Evolutionary conservation across 179 eudicot species (phyloP), one percentile per base, ranked within the genome.

Genomic region (Pouteria campechiana): DNA sequence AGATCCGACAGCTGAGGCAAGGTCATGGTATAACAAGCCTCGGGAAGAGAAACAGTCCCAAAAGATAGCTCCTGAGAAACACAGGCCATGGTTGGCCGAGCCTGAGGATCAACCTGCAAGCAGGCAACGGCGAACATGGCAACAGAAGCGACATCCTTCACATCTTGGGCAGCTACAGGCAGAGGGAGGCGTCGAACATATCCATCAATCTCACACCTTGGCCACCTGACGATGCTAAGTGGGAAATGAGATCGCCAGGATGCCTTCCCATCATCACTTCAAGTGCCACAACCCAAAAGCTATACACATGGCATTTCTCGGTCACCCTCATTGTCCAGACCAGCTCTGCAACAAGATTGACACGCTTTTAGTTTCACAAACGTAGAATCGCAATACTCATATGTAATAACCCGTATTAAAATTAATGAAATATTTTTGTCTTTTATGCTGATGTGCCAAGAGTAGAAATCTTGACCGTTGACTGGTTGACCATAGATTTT

Each of bases 251-350:
- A 17, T 63, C 69, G 5, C 63, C 57, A 0, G 67, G 75, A 44
- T 56, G 75, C 46, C 37, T 63, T 32, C 79, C 79, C 46, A 55
- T 58, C 25, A 66, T 65, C 22, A 69, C 57, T 46, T 69, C 83
- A 29, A 72, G 17, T 28, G 54, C 55, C 5, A 72, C 45, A 15
- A 76, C 60, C 12, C 79, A 68, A 20, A 64, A 72, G 57, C 79
- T 68, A 54, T 65, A 69, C 1, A 72, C 70, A 25, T 72, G 73
- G 31, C 58, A 62, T 20, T 65, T 69, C 38, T 69, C 71, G 0
- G 76, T 72, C 15, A 65, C 67, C 51, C 43, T 58, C 69, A 56
- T 50, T n/a, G 55, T 60, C 41, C 35, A 55, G 24, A 73, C 75
- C 28, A 64, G 48, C 58, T 72, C 83, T 72, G 58, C 57, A 39